These are phyloP conservation scores for Cubamyces lactineus DNA, from an alignment of 768 basidiomycete species.

Conservation along the genomic window DNA sequence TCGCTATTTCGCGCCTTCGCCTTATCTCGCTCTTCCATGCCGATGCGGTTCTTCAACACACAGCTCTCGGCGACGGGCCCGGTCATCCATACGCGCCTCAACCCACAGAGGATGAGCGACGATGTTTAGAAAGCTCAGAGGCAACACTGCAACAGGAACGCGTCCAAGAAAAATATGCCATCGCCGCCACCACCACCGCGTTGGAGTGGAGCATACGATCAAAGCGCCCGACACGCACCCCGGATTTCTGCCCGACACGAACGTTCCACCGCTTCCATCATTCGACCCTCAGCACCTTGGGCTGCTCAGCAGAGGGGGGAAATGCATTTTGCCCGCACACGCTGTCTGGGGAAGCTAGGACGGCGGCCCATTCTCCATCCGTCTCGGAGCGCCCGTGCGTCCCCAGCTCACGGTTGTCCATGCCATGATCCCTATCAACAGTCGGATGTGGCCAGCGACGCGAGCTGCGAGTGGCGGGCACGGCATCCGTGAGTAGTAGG, in stretches of 20 bases:
- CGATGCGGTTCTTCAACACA: neutral
- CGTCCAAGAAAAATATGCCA: no score
- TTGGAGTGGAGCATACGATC: constrained; percentile 5
- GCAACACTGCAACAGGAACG: no score
- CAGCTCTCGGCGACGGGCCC: constrained; percentile 11
- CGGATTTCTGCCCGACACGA: neutral
- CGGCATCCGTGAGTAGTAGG: no score
- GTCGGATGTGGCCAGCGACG: neutral
- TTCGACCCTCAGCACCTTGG: neutral
- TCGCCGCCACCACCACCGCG: no score
- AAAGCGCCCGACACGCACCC: neutral
- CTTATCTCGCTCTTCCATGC: constrained; percentile 15
- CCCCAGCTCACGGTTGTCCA: neutral
- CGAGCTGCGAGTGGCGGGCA: neutral
- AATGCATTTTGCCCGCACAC: constrained; percentile 1
- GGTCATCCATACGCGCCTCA: neutral
- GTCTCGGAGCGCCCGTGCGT: constrained; percentile 14
- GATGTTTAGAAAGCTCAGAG: neutral
- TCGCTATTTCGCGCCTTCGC: neutral
- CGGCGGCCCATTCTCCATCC: constrained; percentile 11
- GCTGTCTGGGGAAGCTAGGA: neutral
- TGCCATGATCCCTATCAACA: neutral
- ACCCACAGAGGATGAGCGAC: no score
- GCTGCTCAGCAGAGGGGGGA: neutral
- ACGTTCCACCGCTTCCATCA: neutral